Evolutionary conservation across 371 early-diverging fungal genomes (phyloP), one percentile per base, ranked within the genome.

Genomic region (Scutellospora calospora): DNA sequence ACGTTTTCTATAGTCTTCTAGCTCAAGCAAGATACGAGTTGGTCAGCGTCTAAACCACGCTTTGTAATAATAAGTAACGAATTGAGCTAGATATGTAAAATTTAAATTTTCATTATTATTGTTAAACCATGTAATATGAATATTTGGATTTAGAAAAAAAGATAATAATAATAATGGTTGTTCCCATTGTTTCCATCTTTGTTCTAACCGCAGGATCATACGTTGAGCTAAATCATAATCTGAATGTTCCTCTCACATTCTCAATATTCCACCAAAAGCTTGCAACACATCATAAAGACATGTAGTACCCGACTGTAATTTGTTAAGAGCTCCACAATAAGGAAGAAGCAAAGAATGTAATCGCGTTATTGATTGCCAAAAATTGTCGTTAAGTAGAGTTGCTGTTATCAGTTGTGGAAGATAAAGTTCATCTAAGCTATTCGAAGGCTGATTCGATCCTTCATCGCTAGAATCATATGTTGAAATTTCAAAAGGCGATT

Each of bases 241-340:
- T 22, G 49, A 45, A 73, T 54, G 55, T 16, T 73, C 11, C 12
- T 73, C 33, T 55, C 63, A 76, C 38, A 60, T 60, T 62, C 60
- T 31, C n/a, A 62, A 14, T 9, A 62, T n/a, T 27, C 41, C 14
- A 41, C 45, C 51, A n/a, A 76, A 76, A 60, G n/a, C 63, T 41
- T 45, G 38, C 5, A 76, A n/a, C n/a, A 76, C 45, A 41, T 76
- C 25, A 76, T 41, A 41, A 20, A 76, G 22, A 29, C 76, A 5
- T 76, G 76, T 49, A 16, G 59, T 76, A 62, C 62, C 59, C n/a
- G n/a, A 2, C 41, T 75, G 57, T 5, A 75, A 75, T 25, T 38
- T 59, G 33, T 75, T 35, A 27, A 75, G 35, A n/a, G 55, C 29
- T 25, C n/a, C 41, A 59, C 57, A 75, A 75, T 75, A 75, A 38